Conservation (phyloP, 768 basidiomycete genomes). For the Fibroporia radiculosa region DNA sequence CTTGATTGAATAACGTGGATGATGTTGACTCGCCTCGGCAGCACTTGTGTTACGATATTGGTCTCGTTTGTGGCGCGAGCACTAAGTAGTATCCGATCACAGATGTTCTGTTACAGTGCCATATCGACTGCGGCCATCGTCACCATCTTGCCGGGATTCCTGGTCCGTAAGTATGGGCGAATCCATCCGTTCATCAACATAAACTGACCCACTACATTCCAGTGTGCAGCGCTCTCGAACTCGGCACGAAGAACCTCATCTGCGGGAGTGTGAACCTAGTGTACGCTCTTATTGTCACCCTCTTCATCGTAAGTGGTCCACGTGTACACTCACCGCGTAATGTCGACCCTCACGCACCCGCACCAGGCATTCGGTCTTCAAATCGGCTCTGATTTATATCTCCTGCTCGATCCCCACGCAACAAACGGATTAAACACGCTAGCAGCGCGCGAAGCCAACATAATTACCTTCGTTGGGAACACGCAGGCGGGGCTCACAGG, state of each 20-base stretch:
- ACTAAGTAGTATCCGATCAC: conserved; percentile 64
- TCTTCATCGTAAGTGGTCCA: conserved; percentile 45
- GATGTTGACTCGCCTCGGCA: conserved; percentile 23
- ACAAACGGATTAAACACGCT: conserved; percentile 47
- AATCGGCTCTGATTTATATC: conserved; percentile 73
- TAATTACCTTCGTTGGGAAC: conserved; percentile 41
- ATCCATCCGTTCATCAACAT: not conserved
- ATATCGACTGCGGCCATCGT: conserved; percentile 83
- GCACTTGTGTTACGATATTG: conserved; percentile 73
- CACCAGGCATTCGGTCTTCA: conserved; percentile 63
- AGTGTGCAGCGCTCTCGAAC: conserved; percentile 75
- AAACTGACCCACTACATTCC: conserved; percentile 15
- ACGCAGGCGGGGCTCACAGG: conserved; percentile 41
- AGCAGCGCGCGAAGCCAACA: conserved; percentile 39
- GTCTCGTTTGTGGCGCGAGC: conserved; percentile 78
- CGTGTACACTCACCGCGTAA: no score
- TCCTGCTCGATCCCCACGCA: conserved; percentile 52
- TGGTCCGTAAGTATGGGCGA: conserved; percentile 47
- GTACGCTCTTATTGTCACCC: conserved; percentile 74
- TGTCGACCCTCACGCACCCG: not conserved
- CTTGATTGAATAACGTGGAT: not conserved
- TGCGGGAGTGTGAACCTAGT: conserved; percentile 81
- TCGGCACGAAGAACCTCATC: conserved; percentile 77
- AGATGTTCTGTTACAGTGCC: conserved; percentile 84
- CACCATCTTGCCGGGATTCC: conserved; percentile 80